These are phyloP conservation scores for Dactylellina haptotyla DNA, from an alignment of 2,329 filamentous ascomycete genomes.

Conservation along the genomic window DNA sequence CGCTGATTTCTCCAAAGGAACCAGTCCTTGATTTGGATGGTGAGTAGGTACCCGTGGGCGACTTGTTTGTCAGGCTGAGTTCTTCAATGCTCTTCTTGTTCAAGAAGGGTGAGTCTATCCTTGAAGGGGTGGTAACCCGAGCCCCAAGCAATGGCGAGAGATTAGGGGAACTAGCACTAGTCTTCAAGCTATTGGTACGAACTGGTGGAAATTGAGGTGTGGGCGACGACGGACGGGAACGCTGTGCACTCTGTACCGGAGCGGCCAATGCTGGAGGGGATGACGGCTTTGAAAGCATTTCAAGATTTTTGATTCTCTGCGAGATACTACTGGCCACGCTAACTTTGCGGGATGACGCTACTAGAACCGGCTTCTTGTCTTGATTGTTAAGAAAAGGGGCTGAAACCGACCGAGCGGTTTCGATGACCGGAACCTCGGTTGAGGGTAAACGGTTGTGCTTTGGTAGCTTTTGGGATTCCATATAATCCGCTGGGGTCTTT, in stretches of 20 bases:
- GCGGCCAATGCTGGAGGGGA: constrained; percentile 59
- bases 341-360: constrained; percentile 73
- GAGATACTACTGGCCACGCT: constrained; percentile 77
- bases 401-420: constrained; percentile 68
- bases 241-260: too few relatives aligned
- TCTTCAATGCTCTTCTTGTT: constrained; percentile 44
- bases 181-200: constrained; percentile 52
- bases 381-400: constrained; percentile 68
- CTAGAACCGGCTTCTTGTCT: constrained; percentile 65
- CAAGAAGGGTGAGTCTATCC: constrained; percentile 48
- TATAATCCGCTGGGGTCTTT: constrained; percentile 64
- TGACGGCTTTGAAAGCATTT: constrained; percentile 72
- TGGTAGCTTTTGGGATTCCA: constrained; percentile 61
- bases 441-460: constrained; percentile 58
- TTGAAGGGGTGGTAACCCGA: constrained; percentile 28
- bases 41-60: constrained; percentile 22
- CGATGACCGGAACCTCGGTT: constrained; percentile 64
- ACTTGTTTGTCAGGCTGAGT: constrained; percentile 17
- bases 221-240: constrained; percentile 68
- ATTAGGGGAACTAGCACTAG: constrained; percentile 60
- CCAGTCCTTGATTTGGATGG: constrained; percentile 41
- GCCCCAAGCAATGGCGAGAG: constrained; percentile 57
- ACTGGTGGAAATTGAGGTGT: constrained; percentile 64
- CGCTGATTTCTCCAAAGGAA: constrained; percentile 44
- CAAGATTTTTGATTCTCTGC: constrained; percentile 90